phyloP scores from a whole-genome alignment of 495 filamentous ascomycete genomes.

The Eremomyces bilateralis region DNA sequence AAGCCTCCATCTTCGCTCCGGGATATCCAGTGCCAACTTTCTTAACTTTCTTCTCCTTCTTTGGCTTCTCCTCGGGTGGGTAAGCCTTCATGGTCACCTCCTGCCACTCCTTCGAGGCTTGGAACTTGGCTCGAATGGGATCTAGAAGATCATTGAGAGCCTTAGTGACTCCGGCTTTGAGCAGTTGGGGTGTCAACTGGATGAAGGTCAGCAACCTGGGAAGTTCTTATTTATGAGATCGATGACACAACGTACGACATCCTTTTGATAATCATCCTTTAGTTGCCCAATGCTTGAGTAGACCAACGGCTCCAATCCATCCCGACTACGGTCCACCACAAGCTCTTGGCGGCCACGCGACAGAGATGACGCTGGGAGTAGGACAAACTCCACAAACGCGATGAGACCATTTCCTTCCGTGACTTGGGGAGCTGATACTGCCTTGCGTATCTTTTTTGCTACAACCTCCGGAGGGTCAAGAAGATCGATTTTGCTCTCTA shows the following conservation, averaged over 20 bases:
- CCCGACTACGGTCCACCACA: slow-evolving; percentile 31
- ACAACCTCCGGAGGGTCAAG: slow-evolving; percentile 55
- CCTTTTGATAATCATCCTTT: slow-evolving; percentile 55
- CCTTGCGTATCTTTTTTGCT: slow-evolving; percentile 62
- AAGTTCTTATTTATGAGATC: too few relatives aligned
- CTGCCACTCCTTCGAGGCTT: slow-evolving; percentile 57
- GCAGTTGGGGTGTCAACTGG: slow-evolving; percentile 60
- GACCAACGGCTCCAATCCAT: slow-evolving; percentile 48
- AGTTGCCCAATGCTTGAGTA: slow-evolving; percentile 53
- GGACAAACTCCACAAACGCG: slow-evolving; percentile 60
- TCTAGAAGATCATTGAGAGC: slow-evolving; percentile 49
- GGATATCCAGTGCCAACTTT: slow-evolving; percentile 53
- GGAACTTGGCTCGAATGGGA: slow-evolving; percentile 52
- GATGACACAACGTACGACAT: slow-evolving; percentile 37
- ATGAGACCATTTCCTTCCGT: slow-evolving; percentile 73
- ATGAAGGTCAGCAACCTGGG: slow-evolving; percentile 7
- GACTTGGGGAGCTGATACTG: slow-evolving; percentile 48
- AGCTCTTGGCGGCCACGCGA: slow-evolving; percentile 34
- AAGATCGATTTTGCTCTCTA: slow-evolving; percentile 82
- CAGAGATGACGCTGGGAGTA: slow-evolving; percentile 45
- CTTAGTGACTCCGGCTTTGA: slow-evolving; percentile 55
- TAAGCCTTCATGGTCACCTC: slow-evolving; percentile 63
- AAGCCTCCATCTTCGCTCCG: too few relatives aligned
- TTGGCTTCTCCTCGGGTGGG: slow-evolving; percentile 50
- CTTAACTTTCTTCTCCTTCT: slow-evolving; percentile 63